phyloP scores from a whole-genome alignment of 2,329 filamentous ascomycete species.

The Paecilomyces variotii region DNA sequence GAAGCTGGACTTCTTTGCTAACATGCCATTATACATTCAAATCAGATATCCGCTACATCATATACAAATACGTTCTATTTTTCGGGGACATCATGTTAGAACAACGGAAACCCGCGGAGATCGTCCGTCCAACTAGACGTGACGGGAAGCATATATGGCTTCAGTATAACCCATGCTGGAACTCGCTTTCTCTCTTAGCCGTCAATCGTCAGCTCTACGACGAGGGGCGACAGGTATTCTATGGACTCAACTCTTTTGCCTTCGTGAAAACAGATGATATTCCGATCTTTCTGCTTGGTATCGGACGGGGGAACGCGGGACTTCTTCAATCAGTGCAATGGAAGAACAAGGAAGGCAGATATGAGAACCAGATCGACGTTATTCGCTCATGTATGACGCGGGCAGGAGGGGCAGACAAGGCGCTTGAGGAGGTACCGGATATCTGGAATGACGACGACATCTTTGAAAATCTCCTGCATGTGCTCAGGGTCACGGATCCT shows the following conservation, averaged over 20 bases:
- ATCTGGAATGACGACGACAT: not conserved
- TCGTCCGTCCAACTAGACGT: not conserved
- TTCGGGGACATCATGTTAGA: not conserved
- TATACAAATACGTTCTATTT: not conserved
- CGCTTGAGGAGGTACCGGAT: not conserved
- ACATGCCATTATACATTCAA: not conserved
- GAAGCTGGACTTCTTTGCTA: not conserved
- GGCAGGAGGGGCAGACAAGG: not conserved
- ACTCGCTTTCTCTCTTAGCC: constrained; percentile 1
- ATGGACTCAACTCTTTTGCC: not conserved
- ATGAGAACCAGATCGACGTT: not conserved
- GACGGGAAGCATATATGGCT: not conserved
- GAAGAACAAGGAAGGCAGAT: not conserved
- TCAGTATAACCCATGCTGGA: not conserved
- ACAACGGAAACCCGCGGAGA: not conserved
- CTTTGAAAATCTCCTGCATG: not conserved
- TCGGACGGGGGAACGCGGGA: not conserved
- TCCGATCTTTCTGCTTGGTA: not conserved
- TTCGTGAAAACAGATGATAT: not conserved
- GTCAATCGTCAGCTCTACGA: constrained; percentile 3
- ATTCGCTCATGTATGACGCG: not conserved
- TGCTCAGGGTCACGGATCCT: not conserved
- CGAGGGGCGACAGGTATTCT: constrained; percentile 3
- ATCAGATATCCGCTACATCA: not conserved
- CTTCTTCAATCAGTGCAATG: not conserved